Conservation (phyloP, 2,329 filamentous ascomycete genomes). For the Pseudogymnoascus sp. region DNA sequence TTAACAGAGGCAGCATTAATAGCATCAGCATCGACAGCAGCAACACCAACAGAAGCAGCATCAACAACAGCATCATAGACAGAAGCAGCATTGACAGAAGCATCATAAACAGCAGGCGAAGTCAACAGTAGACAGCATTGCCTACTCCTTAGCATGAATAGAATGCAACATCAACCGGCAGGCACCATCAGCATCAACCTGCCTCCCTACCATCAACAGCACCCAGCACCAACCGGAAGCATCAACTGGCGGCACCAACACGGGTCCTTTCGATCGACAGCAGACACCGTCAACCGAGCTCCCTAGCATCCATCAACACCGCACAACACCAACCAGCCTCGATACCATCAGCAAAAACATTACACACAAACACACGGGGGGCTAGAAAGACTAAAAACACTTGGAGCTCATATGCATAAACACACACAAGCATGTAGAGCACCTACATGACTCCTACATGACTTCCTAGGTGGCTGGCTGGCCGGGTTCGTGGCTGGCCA, state of each 20-base stretch:
- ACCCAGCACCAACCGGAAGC: not conserved
- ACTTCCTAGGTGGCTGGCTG: not conserved
- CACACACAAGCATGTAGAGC: not conserved
- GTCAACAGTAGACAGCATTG: not conserved
- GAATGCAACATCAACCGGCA: not conserved
- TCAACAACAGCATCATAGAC: not conserved
- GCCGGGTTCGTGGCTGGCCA: not conserved
- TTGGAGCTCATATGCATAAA: not conserved
- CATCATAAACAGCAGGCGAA: not conserved
- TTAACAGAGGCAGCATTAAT: not conserved
- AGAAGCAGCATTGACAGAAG: not conserved
- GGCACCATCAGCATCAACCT: not conserved
- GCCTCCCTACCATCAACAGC: not conserved
- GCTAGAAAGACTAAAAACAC: not conserved
- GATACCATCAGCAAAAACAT: not conserved
- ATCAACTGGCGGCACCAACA: not conserved
- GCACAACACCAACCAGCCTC: not conserved
- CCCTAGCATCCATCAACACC: not conserved
- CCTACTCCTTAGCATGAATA: not conserved
- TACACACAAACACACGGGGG: not conserved
- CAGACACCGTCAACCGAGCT: not conserved
- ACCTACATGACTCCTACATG: conserved; percentile 1
- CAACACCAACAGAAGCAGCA: not conserved
- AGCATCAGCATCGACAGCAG: not conserved
- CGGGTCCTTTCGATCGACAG: not conserved